Percentiles rank a stretch among this genome's conserved stretches.
These are phyloP conservation scores for Chenopodium formosanum DNA, from an alignment of 148 eudicot genomes.

Conservation along the genomic window DNA sequence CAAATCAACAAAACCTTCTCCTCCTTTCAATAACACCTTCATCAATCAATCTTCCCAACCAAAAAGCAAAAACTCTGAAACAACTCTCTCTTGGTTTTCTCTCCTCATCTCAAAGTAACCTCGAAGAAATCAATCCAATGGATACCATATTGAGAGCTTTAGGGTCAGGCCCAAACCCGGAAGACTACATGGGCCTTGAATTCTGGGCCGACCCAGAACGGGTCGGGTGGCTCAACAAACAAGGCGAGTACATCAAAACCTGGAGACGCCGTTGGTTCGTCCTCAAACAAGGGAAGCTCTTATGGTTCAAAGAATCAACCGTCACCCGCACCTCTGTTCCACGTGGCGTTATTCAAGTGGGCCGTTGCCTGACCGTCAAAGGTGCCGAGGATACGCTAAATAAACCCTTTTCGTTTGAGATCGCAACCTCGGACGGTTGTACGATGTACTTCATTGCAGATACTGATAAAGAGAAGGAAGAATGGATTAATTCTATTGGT, in stretches of 20 bases:
- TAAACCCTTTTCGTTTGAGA: slow-evolving; percentile 56
- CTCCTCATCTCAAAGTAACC: neutral
- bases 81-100: neutral
- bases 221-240: slow-evolving; percentile 76
- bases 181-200: slow-evolving; percentile 38
- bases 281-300: slow-evolving; percentile 75
- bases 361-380: slow-evolving; percentile 60
- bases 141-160: slow-evolving; percentile 59
- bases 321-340: slow-evolving; percentile 55
- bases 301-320: slow-evolving; percentile 78
- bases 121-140: slow-evolving; percentile 30
- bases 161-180: slow-evolving; percentile 21
- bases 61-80: neutral
- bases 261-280: slow-evolving; percentile 97
- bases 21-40: neutral
- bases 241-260: slow-evolving; percentile 85
- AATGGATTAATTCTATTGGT: slow-evolving; percentile 88
- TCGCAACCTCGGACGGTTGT: slow-evolving; percentile 47
- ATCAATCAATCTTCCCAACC: neutral
- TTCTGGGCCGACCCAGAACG: slow-evolving; percentile 74
- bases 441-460: slow-evolving; percentile 83
- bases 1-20: too few relatives aligned
- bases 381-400: slow-evolving; percentile 76
- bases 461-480: slow-evolving; percentile 82
- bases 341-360: slow-evolving; percentile 76